A percentile compares a stretch with the other conserved stretches of the same genome.
Conservation (phyloP, 179 eudicot species). For the Silene noctiflora region DNA sequence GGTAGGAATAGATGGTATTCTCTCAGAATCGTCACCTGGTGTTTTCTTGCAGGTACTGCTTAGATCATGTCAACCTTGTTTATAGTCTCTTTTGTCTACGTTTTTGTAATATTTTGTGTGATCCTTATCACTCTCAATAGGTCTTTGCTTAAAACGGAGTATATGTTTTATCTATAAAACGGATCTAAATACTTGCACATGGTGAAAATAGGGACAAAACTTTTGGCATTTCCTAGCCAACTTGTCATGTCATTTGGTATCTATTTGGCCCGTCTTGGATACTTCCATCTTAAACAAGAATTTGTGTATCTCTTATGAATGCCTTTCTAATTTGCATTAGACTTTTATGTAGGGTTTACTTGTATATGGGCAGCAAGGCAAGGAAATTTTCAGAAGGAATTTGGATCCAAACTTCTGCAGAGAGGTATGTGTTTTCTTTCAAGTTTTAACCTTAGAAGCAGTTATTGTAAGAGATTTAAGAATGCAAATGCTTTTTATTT, state of each 20-base stretch:
- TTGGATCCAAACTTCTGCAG: slow-evolving; percentile 71
- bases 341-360: slow-evolving; percentile 61
- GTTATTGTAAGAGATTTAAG: neutral
- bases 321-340: neutral
- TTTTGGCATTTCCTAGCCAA: too few relatives aligned
- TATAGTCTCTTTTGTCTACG: neutral
- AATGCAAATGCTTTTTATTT: slow-evolving; percentile 10
- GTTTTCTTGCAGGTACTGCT: slow-evolving; percentile 78
- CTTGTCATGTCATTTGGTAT: too few relatives aligned
- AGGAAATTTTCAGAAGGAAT: slow-evolving; percentile 70
- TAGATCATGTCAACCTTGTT: neutral
- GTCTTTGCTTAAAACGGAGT: too few relatives aligned
- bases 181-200: too few relatives aligned
- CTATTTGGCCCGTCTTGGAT: too few relatives aligned
- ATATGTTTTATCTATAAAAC: too few relatives aligned
- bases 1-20: slow-evolving; percentile 68
- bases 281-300: too few relatives aligned
- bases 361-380: slow-evolving; percentile 89
- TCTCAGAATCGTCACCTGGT: slow-evolving; percentile 80
- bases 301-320: too few relatives aligned
- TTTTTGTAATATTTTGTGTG: neutral
- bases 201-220: too few relatives aligned
- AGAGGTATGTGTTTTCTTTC: slow-evolving; percentile 47
- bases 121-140: neutral
- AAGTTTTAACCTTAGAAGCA: neutral